Conservation (phyloP, 2,329 filamentous ascomycete species). For the Nemania bipapillata region DNA sequence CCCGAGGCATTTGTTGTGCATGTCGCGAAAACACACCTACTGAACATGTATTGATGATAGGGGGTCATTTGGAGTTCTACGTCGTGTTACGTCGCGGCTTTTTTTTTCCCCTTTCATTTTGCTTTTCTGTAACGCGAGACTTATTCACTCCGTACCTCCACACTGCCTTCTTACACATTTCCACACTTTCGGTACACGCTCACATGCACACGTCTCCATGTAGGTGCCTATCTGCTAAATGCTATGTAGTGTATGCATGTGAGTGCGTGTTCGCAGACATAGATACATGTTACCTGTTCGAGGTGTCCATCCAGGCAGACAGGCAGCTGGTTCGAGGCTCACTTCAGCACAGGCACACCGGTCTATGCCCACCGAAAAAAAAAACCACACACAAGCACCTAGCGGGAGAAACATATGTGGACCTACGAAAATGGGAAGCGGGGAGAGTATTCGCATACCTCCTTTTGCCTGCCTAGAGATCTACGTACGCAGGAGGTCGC, state of each 20-base stretch:
- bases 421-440: not conserved
- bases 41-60: not conserved
- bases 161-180: not conserved
- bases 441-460: not conserved
- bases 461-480: not conserved
- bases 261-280: not conserved
- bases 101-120: not conserved
- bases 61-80: not conserved
- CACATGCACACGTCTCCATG: not conserved
- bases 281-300: not conserved
- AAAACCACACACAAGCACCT: not conserved
- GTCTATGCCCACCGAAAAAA: constrained; percentile 10
- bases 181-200: not conserved
- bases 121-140: not conserved
- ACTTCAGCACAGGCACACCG: not conserved
- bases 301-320: not conserved
- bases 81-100: not conserved
- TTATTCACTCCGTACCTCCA: not conserved
- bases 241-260: not conserved
- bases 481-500: not conserved
- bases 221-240: not conserved
- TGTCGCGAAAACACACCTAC: not conserved
- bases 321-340: not conserved
- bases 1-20: not conserved
- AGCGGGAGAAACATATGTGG: not conserved